phyloP scores from a whole-genome alignment of 148 eudicot species.

The Spergularia marina region DNA sequence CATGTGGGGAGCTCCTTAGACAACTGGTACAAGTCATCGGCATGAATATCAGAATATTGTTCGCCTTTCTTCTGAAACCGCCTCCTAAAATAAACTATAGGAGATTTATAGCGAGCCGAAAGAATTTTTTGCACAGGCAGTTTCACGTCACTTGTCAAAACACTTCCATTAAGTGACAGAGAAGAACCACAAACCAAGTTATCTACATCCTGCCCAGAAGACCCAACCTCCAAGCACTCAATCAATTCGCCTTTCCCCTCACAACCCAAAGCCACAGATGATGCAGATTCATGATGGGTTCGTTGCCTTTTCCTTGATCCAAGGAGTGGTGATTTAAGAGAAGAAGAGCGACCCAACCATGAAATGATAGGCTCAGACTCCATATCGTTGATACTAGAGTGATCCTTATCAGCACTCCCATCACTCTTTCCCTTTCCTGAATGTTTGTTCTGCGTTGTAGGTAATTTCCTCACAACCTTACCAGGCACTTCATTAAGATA shows the following conservation, averaged over 20 bases:
- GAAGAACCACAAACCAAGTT: conserved; percentile 28
- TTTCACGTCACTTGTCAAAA: conserved; percentile 17
- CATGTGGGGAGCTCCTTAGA: conserved; percentile 18
- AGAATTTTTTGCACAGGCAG: conserved; percentile 25
- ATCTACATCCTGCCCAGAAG: conserved; percentile 32
- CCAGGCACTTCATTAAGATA: conserved; percentile 75
- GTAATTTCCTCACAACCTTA: conserved; percentile 33
- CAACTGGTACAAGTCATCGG: conserved; percentile 14
- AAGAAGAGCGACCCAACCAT: conserved; percentile 72
- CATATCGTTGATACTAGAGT: conserved; percentile 30
- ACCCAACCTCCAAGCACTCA: conserved; percentile 27
- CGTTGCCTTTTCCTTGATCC: conserved; percentile 47
- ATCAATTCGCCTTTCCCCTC: conserved; percentile 30
- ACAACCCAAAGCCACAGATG: conserved; percentile 32
- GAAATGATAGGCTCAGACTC: conserved; percentile 88
- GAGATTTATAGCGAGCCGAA: conserved; percentile 27
- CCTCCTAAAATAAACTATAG: conserved; percentile 73
- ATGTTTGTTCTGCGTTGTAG: conserved; percentile 21
- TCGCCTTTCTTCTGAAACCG: conserved; percentile 48
- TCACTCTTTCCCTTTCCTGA: conserved; percentile 21
- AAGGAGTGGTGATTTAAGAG: conserved; percentile 45
- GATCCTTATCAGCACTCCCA: conserved; percentile 32
- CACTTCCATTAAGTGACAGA: conserved; percentile 27
- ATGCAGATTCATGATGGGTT: conserved; percentile 27
- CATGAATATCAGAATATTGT: conserved; percentile 19